Evolutionary conservation across 345 rosid species (phyloP).

Genomic region (Lumnitzera littorea): DNA sequence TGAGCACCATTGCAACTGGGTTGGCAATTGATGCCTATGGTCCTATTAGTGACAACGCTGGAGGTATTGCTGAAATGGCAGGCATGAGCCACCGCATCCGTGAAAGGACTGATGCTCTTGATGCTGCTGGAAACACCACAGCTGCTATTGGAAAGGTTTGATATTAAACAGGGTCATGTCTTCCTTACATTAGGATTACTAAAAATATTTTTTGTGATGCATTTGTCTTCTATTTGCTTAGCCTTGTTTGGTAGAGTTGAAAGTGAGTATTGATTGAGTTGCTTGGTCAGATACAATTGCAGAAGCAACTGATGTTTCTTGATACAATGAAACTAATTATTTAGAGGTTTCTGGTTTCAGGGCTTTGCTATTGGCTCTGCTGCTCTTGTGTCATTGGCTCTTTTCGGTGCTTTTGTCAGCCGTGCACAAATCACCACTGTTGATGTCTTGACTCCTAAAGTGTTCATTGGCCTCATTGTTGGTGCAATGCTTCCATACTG

Average conservation of each 20-base stretch:
- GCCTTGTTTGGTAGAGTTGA: no score
- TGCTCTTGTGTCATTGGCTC: slow-evolving; percentile 81
- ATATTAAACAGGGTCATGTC: slow-evolving; percentile 5
- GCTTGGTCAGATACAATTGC: no score
- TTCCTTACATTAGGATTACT: neutral
- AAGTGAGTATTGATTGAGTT: no score
- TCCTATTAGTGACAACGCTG: slow-evolving; percentile 82
- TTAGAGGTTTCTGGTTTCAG: slow-evolving; percentile 19
- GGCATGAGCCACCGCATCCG: slow-evolving; percentile 79
- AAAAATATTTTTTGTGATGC: neutral
- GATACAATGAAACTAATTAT: neutral
- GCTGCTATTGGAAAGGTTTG: slow-evolving; percentile 79
- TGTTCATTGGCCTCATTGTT: slow-evolving; percentile 78
- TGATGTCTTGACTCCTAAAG: slow-evolving; percentile 87
- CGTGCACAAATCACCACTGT: slow-evolving; percentile 75
- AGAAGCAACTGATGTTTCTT: no score
- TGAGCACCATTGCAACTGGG: slow-evolving; percentile 80
- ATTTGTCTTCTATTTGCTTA: no score
- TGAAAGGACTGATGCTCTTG: slow-evolving; percentile 84
- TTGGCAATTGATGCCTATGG: slow-evolving; percentile 83
- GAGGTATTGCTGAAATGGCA: slow-evolving; percentile 89
- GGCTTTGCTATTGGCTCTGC: slow-evolving; percentile 81
- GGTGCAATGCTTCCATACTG: slow-evolving; percentile 99
- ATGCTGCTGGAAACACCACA: slow-evolving; percentile 85
- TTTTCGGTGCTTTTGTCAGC: slow-evolving; percentile 93